Base-by-base conservation (phyloP, 1,284 basidiomycete genomes). In the Schizopora paradoxa region DNA sequence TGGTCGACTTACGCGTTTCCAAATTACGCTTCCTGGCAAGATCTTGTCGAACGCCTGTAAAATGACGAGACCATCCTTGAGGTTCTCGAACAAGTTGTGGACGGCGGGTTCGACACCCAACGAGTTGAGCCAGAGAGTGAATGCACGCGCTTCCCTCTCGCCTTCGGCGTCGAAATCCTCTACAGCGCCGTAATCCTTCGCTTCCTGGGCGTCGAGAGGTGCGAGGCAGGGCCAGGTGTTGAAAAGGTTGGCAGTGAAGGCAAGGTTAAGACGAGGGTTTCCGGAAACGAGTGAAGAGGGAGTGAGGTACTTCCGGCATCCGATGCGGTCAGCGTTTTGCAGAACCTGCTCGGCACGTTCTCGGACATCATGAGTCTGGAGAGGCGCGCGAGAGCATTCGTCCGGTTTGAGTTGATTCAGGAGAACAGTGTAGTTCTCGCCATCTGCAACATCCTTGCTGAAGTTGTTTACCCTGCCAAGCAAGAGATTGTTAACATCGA, bases 101-200 rank as follows among this genome's bases (percentile, higher is more conserved):
- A 99, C 93, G 46, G 84, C 86, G 0, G 95, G 95, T 43, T 99
- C 92, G 51, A 98, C 95, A 53, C 91, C 91, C 43, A 99, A 77
- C 29, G 87, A 91, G 74, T 99, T 99, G 56, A 99, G 77, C 95
- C 95, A 99, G 21, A 99, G 80, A 0, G 90, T 99, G 62, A 99
- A 99, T 26, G 95, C 95, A 34, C 95, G 82, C 4, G 95, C 95
- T 66, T 99, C 95, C 45, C 95, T 82, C 67, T 99, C 95, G 51
- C 95, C 95, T 66, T 99, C 95, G 1, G 95, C 94, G 56, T 99
- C 95, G 64, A 98, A 99, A 70, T 99, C 96, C 61, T 98, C 95
- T 32, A 98, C 81, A 5, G 77, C 82, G 60, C 89, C 81, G 53
- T 86, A 87, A 55, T 86, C 82, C 58, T 87, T 86, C 7, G 80